Base-by-base conservation (phyloP, 2,329 filamentous ascomycete species). In the Pseudogymnoascus sp. region DNA sequence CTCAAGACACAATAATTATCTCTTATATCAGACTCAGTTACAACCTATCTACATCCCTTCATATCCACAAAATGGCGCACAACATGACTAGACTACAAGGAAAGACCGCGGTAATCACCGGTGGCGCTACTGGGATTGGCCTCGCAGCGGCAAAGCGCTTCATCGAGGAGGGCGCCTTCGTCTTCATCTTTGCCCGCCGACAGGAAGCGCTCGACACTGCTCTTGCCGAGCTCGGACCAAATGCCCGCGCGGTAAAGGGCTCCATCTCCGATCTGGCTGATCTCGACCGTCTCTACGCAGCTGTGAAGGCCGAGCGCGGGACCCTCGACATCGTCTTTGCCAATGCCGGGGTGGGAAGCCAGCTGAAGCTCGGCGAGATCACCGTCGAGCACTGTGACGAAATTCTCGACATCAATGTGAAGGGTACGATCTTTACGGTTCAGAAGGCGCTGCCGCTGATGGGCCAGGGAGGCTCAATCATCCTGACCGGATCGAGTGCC, bases 381-480 rank as follows among this genome's bases (percentile, higher is more conserved):
- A 68, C 66, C 43, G 64, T 64, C 39, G 66, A 68, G 63, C 66
- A 68, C 63, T 64, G 62, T 33, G 61, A 70, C 12, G 68, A 69
- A 3, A 65, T 70, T 1, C 74, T 78, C 59, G 64, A 68, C 26
- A 62, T 70, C 61, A 77, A 77, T 62, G 66, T 75, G 2, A 68
- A 71, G 11, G 74, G 74, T 1, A 66, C 74, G 0, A 62, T 78
- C 11, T 75, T 73, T 66, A 64, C 73, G 37, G 66, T 69, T 4
- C 74, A 78, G 52, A 72, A 73, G 4, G 72, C 66, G 4, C 64
- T 68, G 55, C 66, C 66, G 43, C 61, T 68, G 31, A 67, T 68
- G 66, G 60, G 61, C 38, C 10, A 60, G 55, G 66, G 66, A 31
- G 66, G 66, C 39, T 68, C 66, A 4, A 66, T 68, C 60, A 66